Evolutionary conservation across 2,329 filamentous ascomycete genomes (phyloP), one percentile per base, ranked within the genome.

Genomic region (Aspergillus sp.): DNA sequence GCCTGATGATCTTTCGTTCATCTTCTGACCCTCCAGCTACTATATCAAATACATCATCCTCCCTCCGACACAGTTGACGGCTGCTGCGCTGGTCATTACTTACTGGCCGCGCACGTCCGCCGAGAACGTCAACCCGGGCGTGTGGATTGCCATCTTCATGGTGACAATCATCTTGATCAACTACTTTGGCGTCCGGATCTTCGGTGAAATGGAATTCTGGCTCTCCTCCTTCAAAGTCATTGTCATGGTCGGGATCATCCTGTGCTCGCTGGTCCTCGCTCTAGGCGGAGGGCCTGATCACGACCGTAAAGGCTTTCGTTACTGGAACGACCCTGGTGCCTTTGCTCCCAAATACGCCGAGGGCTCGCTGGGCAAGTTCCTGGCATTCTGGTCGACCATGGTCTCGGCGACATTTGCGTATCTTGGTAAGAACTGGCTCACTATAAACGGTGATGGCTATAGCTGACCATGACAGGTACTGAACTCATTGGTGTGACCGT

Each of bases 41-140:
- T 89, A 85, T 83, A 83, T 87, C 75, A 93, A 85, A 70, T 95
- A 95, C 72, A 90, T 93, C 71, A 93, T 96, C 66, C 83, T 89
- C 47, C 91, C 89, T 1, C 90, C 91, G 1, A 95, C 95, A 68
- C 90, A 96, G 70, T 78, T 95, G 34, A 95, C 90, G 0, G 91
- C 91, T 24, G 85, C 84, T 17, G 85, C 89, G 5, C 75, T 96
- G 38, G 89, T 93, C 55, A 89, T 96, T 57, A 85, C 89, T 63
- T 92, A 86, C 67, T 96, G 91, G 91, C 42, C 42, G 76, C 44
- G 44, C 26, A 48, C 44, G 1, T 90, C 12, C 71, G 79, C 2
- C 76, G 83, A 32, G 82, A 89, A 0, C 78, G 80, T 93, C 55
- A 93, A 93, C 66, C 87, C 90, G 0, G 90, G 89, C 50, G 88